Conservation (phyloP, 345 rosid species). For the Luvunga scandens region DNA sequence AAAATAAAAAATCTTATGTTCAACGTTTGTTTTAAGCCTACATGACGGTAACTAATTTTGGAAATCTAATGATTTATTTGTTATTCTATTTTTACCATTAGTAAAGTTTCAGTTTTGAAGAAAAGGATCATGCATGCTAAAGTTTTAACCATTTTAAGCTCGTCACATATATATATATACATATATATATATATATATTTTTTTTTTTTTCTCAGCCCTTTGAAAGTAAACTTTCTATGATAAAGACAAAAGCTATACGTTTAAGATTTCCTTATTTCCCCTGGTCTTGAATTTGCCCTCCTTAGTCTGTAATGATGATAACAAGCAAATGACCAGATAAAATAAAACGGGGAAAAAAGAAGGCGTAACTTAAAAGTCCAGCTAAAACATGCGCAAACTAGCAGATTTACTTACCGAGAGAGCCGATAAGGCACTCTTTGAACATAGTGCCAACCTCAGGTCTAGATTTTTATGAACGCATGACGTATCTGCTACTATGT, state of each 20-base stretch:
- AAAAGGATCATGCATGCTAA: background rate
- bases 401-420: slow-evolving; percentile 21
- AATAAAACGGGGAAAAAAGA: background rate
- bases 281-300: background rate
- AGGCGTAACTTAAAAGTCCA: background rate
- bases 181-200: background rate
- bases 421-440: slow-evolving; percentile 30
- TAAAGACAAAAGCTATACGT: background rate
- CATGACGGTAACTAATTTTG: no score
- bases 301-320: background rate
- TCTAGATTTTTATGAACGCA: slow-evolving; percentile 42
- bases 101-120: background rate
- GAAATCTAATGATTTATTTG: no score
- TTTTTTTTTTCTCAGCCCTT: background rate
- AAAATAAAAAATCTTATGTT: no score
- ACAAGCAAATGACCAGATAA: no score
- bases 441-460: slow-evolving; percentile 37
- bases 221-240: no score
- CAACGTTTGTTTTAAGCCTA: no score
- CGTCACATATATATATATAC: no score
- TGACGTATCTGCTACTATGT: slow-evolving; percentile 32
- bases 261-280: background rate
- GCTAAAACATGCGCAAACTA: background rate
- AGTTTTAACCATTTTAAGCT: background rate
- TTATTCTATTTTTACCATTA: background rate